Evolutionary conservation across 176 grass and related monocot genomes (phyloP), one percentile per base, ranked within the genome.

Genomic region (Aechmea fasciata): DNA sequence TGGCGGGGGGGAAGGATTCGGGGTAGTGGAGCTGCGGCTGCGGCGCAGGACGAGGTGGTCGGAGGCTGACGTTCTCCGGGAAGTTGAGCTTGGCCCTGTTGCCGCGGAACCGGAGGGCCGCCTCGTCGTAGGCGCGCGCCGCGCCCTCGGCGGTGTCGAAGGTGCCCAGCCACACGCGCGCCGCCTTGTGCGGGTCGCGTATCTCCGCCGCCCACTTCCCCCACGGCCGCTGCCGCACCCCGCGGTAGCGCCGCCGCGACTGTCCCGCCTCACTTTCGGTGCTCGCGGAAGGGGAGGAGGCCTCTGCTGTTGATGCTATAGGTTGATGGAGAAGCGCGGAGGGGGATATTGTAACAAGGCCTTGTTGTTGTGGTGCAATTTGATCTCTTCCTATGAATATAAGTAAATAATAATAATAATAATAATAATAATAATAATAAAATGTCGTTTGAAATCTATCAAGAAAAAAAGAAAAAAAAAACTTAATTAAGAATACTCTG

Each of bases 121-220:
- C 91, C 11, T n/a, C 69, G 66, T 96, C 91, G 79, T 96, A 96
- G 68, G 91, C 88, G 0, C 83, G 79, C 24, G 88, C 91, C 68
- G 91, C 91, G 54, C 69, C 87, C 71, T 96, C 88, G 52, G 91
- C 91, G 33, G 81, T 85, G 69, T 80, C 80, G 71, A 96, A 96
- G 47, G 91, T 96, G 10, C 91, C 91, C 11, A 96, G 91, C 91
- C 91, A 96, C 22, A 96, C 87, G 23, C 91, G 91, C 15, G 87
- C 82, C 19, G 91, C 91, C 71, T 85, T 85, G 69, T 83, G 82
- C 10, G 91, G 91, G 63, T 96, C 87, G 0, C 91, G 71, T 50
- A 96, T 96, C 83, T 96, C 91, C 65, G 91, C 91, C 15, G 91
- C 87, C 87, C 93, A 96, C 71, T 92, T 92, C 2, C 88, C 91